Evolutionary conservation across 2,329 filamentous ascomycete genomes (phyloP).

Genomic region (Aspergillus neotritici): DNA sequence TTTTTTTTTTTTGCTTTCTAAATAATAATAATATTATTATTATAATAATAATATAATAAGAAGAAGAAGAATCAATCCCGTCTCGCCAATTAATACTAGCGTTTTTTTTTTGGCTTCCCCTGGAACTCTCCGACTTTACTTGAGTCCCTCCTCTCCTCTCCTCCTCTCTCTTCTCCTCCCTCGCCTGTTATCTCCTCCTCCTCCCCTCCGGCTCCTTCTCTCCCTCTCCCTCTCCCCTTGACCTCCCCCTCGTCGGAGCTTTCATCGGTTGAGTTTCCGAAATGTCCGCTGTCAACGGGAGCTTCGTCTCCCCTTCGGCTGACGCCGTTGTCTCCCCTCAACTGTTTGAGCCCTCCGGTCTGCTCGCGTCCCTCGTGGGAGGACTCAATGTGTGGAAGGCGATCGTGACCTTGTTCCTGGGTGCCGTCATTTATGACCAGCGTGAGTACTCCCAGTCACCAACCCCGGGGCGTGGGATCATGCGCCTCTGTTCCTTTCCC

Average conservation of each 20-base stretch:
- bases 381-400: constrained; percentile 61
- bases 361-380: constrained; percentile 52
- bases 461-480: neutral
- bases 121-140: constrained; percentile 3
- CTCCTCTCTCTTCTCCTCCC: constrained; percentile 1
- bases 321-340: constrained; percentile 56
- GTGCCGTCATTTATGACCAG: constrained; percentile 82
- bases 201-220: constrained; percentile 5
- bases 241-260: constrained; percentile 9
- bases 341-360: constrained; percentile 42
- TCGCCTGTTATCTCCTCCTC: constrained; percentile 1
- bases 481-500: neutral
- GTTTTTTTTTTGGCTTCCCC: constrained; percentile 1
- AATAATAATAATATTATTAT: no score
- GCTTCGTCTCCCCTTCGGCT: constrained; percentile 64
- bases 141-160: constrained; percentile 1
- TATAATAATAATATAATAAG: no score
- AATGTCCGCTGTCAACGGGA: constrained; percentile 55
- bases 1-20: constrained; percentile 2
- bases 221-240: constrained; percentile 6
- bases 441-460: constrained; percentile 52
- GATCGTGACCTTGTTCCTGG: constrained; percentile 62
- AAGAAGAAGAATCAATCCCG: neutral
- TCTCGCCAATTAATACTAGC: neutral
- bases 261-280: constrained; percentile 15